Base-by-base conservation (phyloP, 108 stramenopile species). In the Cyclostephanos tholiformis region DNA sequence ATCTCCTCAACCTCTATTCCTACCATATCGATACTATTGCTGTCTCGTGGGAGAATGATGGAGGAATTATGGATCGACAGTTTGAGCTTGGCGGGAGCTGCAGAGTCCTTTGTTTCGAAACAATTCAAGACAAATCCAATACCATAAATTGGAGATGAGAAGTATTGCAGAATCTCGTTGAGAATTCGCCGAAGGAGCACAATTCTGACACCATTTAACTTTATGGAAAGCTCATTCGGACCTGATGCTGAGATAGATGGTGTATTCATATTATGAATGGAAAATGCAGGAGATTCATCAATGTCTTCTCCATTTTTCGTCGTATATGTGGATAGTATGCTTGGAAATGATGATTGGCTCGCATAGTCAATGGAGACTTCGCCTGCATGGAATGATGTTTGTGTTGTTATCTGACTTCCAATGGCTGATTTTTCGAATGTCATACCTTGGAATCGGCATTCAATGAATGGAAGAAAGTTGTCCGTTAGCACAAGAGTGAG, bases 151-250 rank as follows among this genome's bases (percentile, higher is more conserved):
- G 88, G 84, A 63, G 87, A 87, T 38, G 71, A 72, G 38, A 86
- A 72, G 59, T 80, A 92, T n/a, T 92, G 89, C 10, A 82, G n/a
- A n/a, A 88, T 38, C 51, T 92, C 91, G 46, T 84, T 73, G 23
- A 90, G 41, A 62, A 82, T 87, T 63, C 86, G 84, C 19, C 82
- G 67, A 23, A 92, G 38, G 11, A 92, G 55, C 50, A 82, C 79
- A 0, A 90, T 46, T 58, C 87, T 83, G 27, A 85, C 83, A 22
- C 79, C 86, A 17, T 64, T 62, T 16, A 89, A 82, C 19, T 44
- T 51, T 3, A 88, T 51, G 5, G 63, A 60, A 38, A 87, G 38
- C 4, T 66, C 68, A 65, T 56, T 69, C 41, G 77, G 17, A 43
- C 46, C 26, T 48, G 46, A 48, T 50, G 53, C 16, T 29, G 22